Base-by-base conservation (phyloP, 495 filamentous ascomycete genomes). In the Penicilliopsis zonata region DNA sequence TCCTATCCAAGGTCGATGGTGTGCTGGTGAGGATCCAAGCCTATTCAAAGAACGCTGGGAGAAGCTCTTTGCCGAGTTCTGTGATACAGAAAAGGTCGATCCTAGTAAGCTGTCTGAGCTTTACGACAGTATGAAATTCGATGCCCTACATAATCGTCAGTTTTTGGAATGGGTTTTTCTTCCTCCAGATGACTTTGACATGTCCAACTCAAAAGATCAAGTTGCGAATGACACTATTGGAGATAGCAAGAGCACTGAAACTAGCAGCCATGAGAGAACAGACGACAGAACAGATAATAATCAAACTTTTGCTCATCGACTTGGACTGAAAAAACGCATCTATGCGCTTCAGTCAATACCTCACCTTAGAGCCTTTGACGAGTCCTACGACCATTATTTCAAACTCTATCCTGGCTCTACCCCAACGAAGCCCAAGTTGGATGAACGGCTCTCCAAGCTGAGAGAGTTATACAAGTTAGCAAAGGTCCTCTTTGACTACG, bases 71-170 rank as follows among this genome's bases (percentile, higher is more conserved):
- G 74, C 72, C 20, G 90, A 98, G 58, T 98, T 96, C 43, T 87
- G 83, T 40, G 90, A 98, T 50, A 79, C 80, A 3, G 90, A 98
- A 41, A 98, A 96, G 60, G 83, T 96, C 7, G 90, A 98, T 50
- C 90, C 90, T 1, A 93, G 86, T 63, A 96, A 96, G 61, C 86
- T 98, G 21, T 94, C 85, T 5, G 90, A 98, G 58, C 63, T 98
- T 2, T 96, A 96, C 49, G 90, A 98, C 54, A 95, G 86, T 18
- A 95, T 96, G 87, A 98, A 98, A 51, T 98, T 95, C 43, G 90
- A 98, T 46, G 90, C 92, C 2, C 69, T 98, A 15, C 90, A 98
- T 52, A 98, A 98, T 51, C 76, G 92, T 3, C 82, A 82, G 37
- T 96, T 95, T 38, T 61, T 98, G n/a, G 92, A 98, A 55, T 94